A percentile compares a stretch with the other conserved stretches of the same genome.
Conservation (phyloP, 2,329 filamentous ascomycete genomes). For the Teratosphaeria epicoccoides region DNA sequence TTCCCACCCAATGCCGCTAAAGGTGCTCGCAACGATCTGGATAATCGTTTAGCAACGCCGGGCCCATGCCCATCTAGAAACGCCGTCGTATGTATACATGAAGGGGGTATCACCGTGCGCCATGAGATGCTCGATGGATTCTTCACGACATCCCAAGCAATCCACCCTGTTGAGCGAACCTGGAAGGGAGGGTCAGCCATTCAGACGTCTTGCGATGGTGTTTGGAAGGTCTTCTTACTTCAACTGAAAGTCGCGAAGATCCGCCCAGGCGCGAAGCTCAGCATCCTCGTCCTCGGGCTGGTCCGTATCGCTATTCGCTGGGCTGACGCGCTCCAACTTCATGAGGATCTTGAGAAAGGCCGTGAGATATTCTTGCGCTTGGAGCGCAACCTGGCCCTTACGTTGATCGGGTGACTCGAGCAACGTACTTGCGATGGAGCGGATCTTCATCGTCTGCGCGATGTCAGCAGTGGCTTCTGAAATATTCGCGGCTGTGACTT, state of each 20-base stretch:
- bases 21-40: not conserved
- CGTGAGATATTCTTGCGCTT: constrained; percentile 60
- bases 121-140: not conserved
- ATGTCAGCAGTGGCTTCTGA: not conserved
- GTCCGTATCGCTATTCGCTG: constrained; percentile 27
- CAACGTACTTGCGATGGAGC: constrained; percentile 70
- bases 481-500: constrained; percentile 22
- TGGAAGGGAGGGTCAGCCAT: too few species aligned
- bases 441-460: constrained; percentile 64
- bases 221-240: too few species aligned
- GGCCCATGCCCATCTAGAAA: not conserved
- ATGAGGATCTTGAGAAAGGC: constrained; percentile 65
- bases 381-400: constrained; percentile 42
- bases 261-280: constrained; percentile 67
- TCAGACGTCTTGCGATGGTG: too few species aligned
- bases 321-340: constrained; percentile 57
- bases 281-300: constrained; percentile 54
- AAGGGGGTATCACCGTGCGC: not conserved
- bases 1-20: not conserved
- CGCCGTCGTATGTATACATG: not conserved
- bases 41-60: not conserved
- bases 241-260: constrained; percentile 65
- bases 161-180: not conserved
- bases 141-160: constrained; percentile 3
- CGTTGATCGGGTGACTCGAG: constrained; percentile 50